Evolutionary conservation across 495 filamentous ascomycete genomes (phyloP), one percentile per base, ranked within the genome.

Genomic region (Letharia lupina): DNA sequence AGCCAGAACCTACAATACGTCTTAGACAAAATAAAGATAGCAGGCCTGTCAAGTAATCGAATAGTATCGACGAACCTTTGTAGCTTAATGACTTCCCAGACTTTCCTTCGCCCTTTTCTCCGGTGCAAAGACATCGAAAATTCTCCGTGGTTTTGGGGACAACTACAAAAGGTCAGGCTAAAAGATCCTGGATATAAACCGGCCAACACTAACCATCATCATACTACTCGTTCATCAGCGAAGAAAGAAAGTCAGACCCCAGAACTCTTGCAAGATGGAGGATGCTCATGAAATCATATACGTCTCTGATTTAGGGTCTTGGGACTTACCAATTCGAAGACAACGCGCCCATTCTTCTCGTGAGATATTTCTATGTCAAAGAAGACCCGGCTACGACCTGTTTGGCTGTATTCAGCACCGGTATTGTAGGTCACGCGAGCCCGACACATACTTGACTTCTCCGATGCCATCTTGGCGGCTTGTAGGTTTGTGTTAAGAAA

Each of bases 121-220:
- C 89, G 41, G 92, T 96, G 84, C 92, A 97, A 68, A 98, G 89
- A 74, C 88, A 88, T 68, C 86, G 87, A 85, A 98, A 98, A 83
- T 98, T 98, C 73, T 92, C 87, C 67, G 87, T 86, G 33, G 94
- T 98, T 81, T 89, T 94, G 65, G 95, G 94, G 67, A 95, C 91
- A 63, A 96, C 82, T 89, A 68, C 60, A 52, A 39, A 23, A 37
- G 11, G 13, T 59, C 65, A 68, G 66, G 28, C 59, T 56, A 39
- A 37, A 44, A 62, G 62, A 18, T 31, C 60, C 59, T 33, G 31
- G 40, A 61, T 28, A 41, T 20, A 59, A 23, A 61, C 16, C 37
- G 45, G 42, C 58, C 47, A 62, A 44, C 63, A 69, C 77, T 70
- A 78, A 87, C 85, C 78, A 80, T 95, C 91, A 73, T 91, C 82